These are phyloP conservation scores for Brassica hybrid DNA, from an alignment of 441 rosid genomes.

Conservation along the genomic window DNA sequence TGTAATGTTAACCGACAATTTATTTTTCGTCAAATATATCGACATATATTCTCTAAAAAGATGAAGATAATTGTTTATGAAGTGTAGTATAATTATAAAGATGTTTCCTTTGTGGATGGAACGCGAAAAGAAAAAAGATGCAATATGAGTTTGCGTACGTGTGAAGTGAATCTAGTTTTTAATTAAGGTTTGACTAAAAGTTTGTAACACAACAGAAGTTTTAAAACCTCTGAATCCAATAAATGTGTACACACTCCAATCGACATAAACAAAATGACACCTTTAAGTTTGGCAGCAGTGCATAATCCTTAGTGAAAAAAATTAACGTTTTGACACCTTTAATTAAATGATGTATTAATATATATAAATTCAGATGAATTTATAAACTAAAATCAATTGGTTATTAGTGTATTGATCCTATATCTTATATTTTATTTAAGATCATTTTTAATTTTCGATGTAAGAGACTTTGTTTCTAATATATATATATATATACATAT, in stretches of 20 bases:
- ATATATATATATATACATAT: too few species aligned
- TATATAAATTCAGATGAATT: too few species aligned
- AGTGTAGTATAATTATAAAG: too few species aligned
- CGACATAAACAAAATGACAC: background rate
- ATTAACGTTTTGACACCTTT: background rate
- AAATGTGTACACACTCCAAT: slow-evolving; percentile 31
- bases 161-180: slow-evolving; percentile 22
- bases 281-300: background rate
- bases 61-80: background rate
- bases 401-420: too few species aligned
- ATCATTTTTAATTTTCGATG: too few species aligned
- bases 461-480: too few species aligned
- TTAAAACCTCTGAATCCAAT: slow-evolving; percentile 16
- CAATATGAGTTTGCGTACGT: slow-evolving; percentile 32
- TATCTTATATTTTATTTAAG: too few species aligned
- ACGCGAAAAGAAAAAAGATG: background rate
- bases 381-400: too few species aligned
- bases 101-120: background rate
- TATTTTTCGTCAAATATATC: background rate
- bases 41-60: background rate
- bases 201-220: slow-evolving; percentile 18
- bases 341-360: too few species aligned
- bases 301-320: background rate
- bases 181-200: slow-evolving; percentile 22
- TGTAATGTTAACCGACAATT: slow-evolving; percentile 21